Evolutionary conservation across 2,329 filamentous ascomycete species (phyloP), one percentile per base, ranked within the genome.

Genomic region (Aphanoascus verrucosus): DNA sequence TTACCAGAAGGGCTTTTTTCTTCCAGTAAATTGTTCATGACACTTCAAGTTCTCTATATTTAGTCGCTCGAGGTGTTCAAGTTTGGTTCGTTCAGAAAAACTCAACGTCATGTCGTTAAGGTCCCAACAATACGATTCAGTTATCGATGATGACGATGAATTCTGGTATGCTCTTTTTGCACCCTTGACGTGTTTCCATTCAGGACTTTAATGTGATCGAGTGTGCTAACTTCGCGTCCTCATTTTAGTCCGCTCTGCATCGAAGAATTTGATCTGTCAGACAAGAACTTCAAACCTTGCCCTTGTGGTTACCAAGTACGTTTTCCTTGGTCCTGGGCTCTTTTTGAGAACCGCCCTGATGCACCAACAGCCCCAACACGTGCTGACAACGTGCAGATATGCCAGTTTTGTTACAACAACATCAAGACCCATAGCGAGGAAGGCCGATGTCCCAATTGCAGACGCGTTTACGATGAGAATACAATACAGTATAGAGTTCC

Each of bases 351-450:
- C 11, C 49, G 23, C 32, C 45, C 8, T 23, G 17, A 31, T 5
- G 46, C 49, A 58, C 46, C 31, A 37, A 41, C 14, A 34, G 34
- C 51, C 35, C 32, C 3, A 28, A 28, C 23, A 15, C 17, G 14
- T 37, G 14, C 42, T 52, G 40, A 52, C 32, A 32, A 4, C 32
- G n/a, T 14, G 14, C 64, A 96, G 90, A 91, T 98, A 69, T 98
- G 93, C 72, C 94, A 98, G 76, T 98, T 98, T 73, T 98, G 93
- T 74, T 98, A 91, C 76, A 96, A 98, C 73, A 98, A 97, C 69
- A 94, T 98, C 69, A 94, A 94, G 73, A 94, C 86, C 63, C 96
- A 96, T 64, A 89, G 95, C 57, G 72, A 74, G 80, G 97, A 96
- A 67, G 90, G 91, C 35, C 79, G 96, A 55, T 98, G 93, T 70